Base-by-base conservation (phyloP, 768 basidiomycete species). In the Kwoniella botswanensis region DNA sequence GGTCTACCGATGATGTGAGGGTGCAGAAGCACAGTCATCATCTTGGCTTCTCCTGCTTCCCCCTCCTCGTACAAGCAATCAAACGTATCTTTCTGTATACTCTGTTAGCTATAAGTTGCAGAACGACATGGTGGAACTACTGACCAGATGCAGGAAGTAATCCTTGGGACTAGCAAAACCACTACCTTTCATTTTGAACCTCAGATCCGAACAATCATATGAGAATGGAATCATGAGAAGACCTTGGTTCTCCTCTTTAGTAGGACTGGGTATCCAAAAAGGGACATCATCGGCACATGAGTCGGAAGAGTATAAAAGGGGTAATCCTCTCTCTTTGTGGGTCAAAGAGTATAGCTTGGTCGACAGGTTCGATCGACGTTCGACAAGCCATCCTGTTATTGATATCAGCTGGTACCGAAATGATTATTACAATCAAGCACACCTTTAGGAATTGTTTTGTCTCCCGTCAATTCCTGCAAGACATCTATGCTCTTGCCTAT, bases 401-500 rank as follows among this genome's bases (percentile, higher is more conserved):
- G 4, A 41, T 18, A 29, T 50, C 46, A 50, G 46, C 18, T 11
- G 12, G 46, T 11, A 59, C 41, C 22, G 29, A 41, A 59, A 18
- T 18, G 52, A 53, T 53, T 11, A 11, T 53, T 0, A 53, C 18
- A 50, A 11, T 18, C 46, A 50, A 50, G 46, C 55, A 21, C 18
- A 78, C 76, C 76, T 44, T 69, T 66, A 5, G 76, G 76, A 22
- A 78, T 26, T 3, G 70, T 71, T 57, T 72, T 74, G 63, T 78
- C 75, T 29, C 77, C 77, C 0, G 75, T 76, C 12, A 76, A 62
- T 58, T 74, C 65, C 55, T 80, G 68, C 60, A 82, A 74, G 12
- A 65, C 72, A 13, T 70, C 74, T 65, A 82, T 73, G n/a, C 74
- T 72, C 52, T 71, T 64, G 26, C 74, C 63, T 53, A 82, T 77